Conservation (phyloP, 2,329 filamentous ascomycete species). For the Alternaria sp. region DNA sequence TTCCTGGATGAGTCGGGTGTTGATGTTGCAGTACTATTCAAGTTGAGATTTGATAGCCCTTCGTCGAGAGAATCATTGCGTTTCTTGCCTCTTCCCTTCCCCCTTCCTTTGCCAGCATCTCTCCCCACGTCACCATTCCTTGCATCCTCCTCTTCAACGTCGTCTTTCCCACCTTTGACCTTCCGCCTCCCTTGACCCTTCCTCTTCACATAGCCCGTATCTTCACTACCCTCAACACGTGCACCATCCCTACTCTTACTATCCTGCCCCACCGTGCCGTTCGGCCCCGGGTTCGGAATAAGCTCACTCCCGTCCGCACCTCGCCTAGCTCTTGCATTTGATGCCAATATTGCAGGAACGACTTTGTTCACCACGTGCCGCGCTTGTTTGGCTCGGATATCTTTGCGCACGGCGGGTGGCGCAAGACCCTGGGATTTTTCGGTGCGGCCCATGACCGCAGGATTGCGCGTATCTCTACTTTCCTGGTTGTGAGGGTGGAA, state of each 20-base stretch:
- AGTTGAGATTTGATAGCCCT: slow-evolving; percentile 11
- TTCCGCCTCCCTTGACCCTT: slow-evolving; percentile 44
- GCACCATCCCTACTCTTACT: not conserved
- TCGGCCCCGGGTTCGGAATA: slow-evolving; percentile 47
- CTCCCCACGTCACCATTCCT: slow-evolving; percentile 9
- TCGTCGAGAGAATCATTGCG: slow-evolving; percentile 18
- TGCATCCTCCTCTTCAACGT: slow-evolving; percentile 9
- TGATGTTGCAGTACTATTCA: not conserved
- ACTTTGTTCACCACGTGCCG: slow-evolving; percentile 64
- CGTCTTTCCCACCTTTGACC: slow-evolving; percentile 17
- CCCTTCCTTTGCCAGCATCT: slow-evolving; percentile 12
- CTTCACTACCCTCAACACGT: slow-evolving; percentile 7
- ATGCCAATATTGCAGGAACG: slow-evolving; percentile 62
- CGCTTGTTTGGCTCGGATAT: slow-evolving; percentile 59
- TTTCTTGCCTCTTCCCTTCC: slow-evolving; percentile 14
- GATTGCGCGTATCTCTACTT: not conserved
- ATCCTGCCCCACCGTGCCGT: not conserved
- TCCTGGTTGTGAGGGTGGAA: not conserved
- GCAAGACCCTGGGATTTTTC: slow-evolving; percentile 46
- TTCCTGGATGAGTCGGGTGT: not conserved
- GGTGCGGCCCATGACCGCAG: slow-evolving; percentile 43
- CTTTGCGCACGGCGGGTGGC: slow-evolving; percentile 47
- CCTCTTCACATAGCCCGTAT: slow-evolving; percentile 37
- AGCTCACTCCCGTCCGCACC: slow-evolving; percentile 62
- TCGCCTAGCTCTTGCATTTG: slow-evolving; percentile 61